Conservation (phyloP, 2,329 filamentous ascomycete genomes). For the Peltaster fructicola region DNA sequence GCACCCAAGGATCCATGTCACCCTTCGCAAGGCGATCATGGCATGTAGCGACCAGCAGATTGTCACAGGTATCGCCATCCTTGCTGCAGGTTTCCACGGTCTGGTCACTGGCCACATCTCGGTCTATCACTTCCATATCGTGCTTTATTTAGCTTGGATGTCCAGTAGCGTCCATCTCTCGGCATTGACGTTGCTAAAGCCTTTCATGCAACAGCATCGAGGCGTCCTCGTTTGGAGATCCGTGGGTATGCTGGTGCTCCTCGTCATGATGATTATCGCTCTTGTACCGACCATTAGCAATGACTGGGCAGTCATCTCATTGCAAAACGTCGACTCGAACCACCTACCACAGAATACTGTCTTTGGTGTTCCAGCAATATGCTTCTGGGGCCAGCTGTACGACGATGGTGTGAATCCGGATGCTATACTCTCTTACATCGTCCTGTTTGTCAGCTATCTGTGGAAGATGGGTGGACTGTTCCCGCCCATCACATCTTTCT, state of each 20-base stretch:
- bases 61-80: conserved; percentile 13
- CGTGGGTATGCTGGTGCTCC: conserved; percentile 8
- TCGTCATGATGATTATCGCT: conserved; percentile 9
- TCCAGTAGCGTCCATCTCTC: conserved; percentile 13
- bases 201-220: conserved; percentile 5
- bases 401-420: conserved; percentile 10
- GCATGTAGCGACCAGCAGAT: conserved; percentile 16
- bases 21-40: conserved; percentile 6
- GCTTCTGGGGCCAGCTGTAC: conserved; percentile 8
- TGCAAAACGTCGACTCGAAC: conserved; percentile 1
- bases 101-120: conserved; percentile 8
- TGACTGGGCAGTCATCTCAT: conserved; percentile 7
- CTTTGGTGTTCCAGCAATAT: conserved; percentile 7
- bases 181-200: conserved; percentile 8
- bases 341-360: background rate
- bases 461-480: conserved; percentile 13
- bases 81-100: conserved; percentile 10
- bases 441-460: conserved; percentile 12
- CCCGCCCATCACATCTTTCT: conserved; percentile 4
- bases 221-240: conserved; percentile 9
- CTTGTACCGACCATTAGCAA: conserved; percentile 10
- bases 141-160: conserved; percentile 16
- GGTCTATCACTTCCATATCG: conserved; percentile 14
- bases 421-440: conserved; percentile 7
- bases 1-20: conserved; percentile 1